Percentiles rank a stretch among this genome's conserved stretches.
Conservation (phyloP, 1,284 basidiomycete species). For the Puccinia triticina region DNA sequence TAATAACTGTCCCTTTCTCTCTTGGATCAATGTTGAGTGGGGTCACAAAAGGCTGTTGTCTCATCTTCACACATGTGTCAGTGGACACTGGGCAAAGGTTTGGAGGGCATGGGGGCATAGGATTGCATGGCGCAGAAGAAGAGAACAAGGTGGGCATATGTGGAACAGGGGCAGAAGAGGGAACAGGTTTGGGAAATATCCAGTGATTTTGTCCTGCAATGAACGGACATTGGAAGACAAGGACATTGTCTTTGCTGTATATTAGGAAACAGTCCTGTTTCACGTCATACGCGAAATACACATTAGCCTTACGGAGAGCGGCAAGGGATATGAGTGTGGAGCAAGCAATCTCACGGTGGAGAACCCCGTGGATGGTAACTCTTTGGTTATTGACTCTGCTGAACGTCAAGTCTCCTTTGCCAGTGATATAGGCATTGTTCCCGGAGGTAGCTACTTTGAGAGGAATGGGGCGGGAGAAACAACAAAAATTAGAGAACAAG, state of each 20-base stretch:
- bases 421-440: neutral
- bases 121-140: too few species aligned
- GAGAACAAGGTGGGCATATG: too few species aligned
- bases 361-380: neutral
- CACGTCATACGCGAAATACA: neutral
- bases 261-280: neutral
- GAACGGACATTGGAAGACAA: neutral
- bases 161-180: too few species aligned
- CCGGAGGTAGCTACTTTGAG: neutral
- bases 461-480: neutral
- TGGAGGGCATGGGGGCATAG: too few species aligned
- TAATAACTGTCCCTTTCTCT: too few species aligned
- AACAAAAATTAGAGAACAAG: neutral
- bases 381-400: neutral
- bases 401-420: neutral
- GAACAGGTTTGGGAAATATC: too few species aligned
- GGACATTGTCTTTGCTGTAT: neutral
- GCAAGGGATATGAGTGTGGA: neutral
- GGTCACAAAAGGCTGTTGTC: too few species aligned
- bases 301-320: neutral
- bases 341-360: neutral
- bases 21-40: too few species aligned
- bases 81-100: too few species aligned
- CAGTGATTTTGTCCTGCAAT: neutral
- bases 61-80: too few species aligned